Evolutionary conservation across 352 stramenopile species (phyloP).

Genomic region (Globisporangium radiosum): DNA sequence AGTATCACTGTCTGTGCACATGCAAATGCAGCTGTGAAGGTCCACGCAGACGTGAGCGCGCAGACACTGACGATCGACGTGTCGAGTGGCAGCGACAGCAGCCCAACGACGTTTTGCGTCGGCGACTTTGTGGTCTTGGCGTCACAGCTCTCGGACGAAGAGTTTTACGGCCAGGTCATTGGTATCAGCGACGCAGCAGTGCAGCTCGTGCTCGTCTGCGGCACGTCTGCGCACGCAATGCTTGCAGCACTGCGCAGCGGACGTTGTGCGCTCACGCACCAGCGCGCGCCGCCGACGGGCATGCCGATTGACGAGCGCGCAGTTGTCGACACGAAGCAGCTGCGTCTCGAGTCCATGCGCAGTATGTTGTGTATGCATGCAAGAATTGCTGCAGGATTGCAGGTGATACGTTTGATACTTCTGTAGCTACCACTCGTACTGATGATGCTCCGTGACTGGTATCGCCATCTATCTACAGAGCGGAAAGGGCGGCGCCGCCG

Average conservation of each 20-base stretch:
- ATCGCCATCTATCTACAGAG: background rate
- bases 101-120: slow-evolving; percentile 26
- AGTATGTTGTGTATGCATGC: slow-evolving; percentile 3
- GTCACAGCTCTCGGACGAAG: slow-evolving; percentile 46
- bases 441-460: background rate
- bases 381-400: too few species aligned
- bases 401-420: too few species aligned
- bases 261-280: slow-evolving; percentile 36
- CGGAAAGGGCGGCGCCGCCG: slow-evolving; percentile 27
- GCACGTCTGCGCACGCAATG: slow-evolving; percentile 23
- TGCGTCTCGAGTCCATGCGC: slow-evolving; percentile 4
- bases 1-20: background rate
- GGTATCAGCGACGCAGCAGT: slow-evolving; percentile 26
- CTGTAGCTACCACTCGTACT: too few species aligned
- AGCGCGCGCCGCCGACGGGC: slow-evolving; percentile 1
- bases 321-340: slow-evolving; percentile 18
- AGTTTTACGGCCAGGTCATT: slow-evolving; percentile 54
- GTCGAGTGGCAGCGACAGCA: background rate
- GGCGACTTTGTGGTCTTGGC: slow-evolving; percentile 45
- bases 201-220: slow-evolving; percentile 46
- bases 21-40: background rate
- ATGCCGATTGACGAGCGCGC: slow-evolving; percentile 16
- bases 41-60: background rate
- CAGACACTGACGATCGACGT: background rate
- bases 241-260: slow-evolving; percentile 28